Conservation (phyloP, 352 stramenopile genomes). For the Pythium monospermum region DNA sequence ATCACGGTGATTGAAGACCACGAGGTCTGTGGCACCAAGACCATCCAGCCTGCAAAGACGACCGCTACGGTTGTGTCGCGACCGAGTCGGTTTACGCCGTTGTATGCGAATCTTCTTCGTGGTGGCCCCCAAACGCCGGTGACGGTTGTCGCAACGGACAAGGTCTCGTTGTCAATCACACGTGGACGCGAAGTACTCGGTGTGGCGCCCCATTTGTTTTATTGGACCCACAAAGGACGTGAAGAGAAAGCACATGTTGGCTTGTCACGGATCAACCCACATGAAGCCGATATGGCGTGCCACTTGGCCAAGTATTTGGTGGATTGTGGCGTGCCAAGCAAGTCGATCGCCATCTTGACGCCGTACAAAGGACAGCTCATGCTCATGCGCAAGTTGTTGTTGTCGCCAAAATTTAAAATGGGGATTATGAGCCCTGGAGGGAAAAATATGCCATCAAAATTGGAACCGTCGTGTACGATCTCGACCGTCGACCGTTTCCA, state of each 20-base stretch:
- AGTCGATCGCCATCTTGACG: conserved; percentile 83
- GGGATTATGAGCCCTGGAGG: conserved; percentile 22
- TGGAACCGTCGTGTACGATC: conserved; percentile 45
- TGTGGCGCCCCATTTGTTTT: conserved; percentile 72
- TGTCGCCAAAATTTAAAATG: conserved; percentile 33
- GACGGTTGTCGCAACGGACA: conserved; percentile 3
- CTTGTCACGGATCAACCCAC: conserved; percentile 65
- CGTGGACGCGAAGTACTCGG: conserved; percentile 73
- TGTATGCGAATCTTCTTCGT: background rate
- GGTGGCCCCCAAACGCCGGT: background rate
- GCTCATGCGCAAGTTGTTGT: conserved; percentile 72
- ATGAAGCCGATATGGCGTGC: conserved; percentile 76
- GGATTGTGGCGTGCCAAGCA: conserved; percentile 57
- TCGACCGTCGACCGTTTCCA: conserved; percentile 89
- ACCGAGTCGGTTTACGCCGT: background rate
- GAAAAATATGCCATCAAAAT: conserved; percentile 9
- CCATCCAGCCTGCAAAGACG: conserved; percentile 24
- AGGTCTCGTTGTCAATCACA: conserved; percentile 28
- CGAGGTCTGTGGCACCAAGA: conserved; percentile 48
- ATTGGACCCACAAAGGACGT: conserved; percentile 72
- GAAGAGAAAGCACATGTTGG: conserved; percentile 64
- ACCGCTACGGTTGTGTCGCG: background rate
- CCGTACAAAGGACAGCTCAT: conserved; percentile 88
- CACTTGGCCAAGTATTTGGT: conserved; percentile 75
- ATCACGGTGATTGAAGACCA: conserved; percentile 85